A percentile compares a stretch with the other conserved stretches of the same genome.
phyloP scores from a whole-genome alignment of 257 asterid species.

The Scutellaria galericulata region DNA sequence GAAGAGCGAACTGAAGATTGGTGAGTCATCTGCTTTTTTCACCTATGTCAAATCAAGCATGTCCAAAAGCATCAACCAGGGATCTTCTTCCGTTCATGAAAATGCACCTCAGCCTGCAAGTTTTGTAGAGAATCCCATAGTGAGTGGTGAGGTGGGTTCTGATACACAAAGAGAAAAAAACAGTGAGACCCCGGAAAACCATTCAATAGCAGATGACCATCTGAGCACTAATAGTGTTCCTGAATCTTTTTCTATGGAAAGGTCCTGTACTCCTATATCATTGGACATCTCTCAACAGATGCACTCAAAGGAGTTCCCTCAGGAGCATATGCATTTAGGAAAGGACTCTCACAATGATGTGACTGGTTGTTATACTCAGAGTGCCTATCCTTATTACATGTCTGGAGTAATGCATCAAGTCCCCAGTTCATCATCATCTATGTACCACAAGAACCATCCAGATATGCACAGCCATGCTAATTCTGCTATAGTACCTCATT shows the following conservation, averaged over 20 bases:
- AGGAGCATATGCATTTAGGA: slow-evolving; percentile 47
- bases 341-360: slow-evolving; percentile 52
- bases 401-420: slow-evolving; percentile 74
- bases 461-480: slow-evolving; percentile 56
- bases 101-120: slow-evolving; percentile 44
- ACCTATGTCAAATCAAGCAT: slow-evolving; percentile 78
- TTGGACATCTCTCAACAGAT: slow-evolving; percentile 55
- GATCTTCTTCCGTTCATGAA: slow-evolving; percentile 42
- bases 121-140: slow-evolving; percentile 42
- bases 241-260: slow-evolving; percentile 57
- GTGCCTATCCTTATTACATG: slow-evolving; percentile 65
- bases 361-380: slow-evolving; percentile 51
- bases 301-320: slow-evolving; percentile 53
- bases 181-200: slow-evolving; percentile 39
- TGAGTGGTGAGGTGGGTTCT: slow-evolving; percentile 40
- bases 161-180: slow-evolving; percentile 41
- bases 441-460: slow-evolving; percentile 55
- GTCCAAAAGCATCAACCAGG: slow-evolving; percentile 51
- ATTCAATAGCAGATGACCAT: slow-evolving; percentile 49
- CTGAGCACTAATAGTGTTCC: slow-evolving; percentile 52
- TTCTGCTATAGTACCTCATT: slow-evolving; percentile 62
- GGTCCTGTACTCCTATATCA: slow-evolving; percentile 62
- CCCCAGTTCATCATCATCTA: slow-evolving; percentile 52
- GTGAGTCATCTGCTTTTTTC: slow-evolving; percentile 94
- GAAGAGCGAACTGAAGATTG: slow-evolving; percentile 80